Conservation (phyloP, 176 grass and related monocot genomes). For the Chloris gayana region DNA sequence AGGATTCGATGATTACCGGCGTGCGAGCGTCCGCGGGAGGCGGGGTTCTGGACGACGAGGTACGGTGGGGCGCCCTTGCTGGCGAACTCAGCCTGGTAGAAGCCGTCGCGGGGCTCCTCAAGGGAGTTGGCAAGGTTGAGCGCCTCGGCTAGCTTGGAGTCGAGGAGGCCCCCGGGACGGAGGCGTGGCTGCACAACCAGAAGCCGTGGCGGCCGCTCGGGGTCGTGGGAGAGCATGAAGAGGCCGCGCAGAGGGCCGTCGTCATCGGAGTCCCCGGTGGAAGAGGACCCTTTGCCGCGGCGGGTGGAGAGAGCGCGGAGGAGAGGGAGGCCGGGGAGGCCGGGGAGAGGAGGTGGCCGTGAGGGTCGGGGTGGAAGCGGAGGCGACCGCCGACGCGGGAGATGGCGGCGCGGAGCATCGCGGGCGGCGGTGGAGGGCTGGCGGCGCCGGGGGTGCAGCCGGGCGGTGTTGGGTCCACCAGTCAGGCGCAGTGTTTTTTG, state of each 20-base stretch:
- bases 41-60: constrained; percentile 86
- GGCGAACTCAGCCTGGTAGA: constrained; percentile 50
- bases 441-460: constrained; percentile 1
- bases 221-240: constrained; percentile 64
- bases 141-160: constrained; percentile 84
- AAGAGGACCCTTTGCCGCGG: constrained; percentile 46
- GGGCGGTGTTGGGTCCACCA: neutral
- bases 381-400: constrained; percentile 38
- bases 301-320: constrained; percentile 48
- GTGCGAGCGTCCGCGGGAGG: constrained; percentile 58
- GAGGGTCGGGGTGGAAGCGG: constrained; percentile 4
- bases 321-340: neutral
- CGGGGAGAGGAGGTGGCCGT: constrained; percentile 4
- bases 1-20: constrained; percentile 46
- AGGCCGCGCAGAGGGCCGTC: constrained; percentile 43
- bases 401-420: constrained; percentile 52
- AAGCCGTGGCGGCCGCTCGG: constrained; percentile 60
- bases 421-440: neutral
- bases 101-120: constrained; percentile 85
- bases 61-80: constrained; percentile 60
- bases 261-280: constrained; percentile 45
- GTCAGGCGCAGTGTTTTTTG: neutral
- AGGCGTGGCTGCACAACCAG: constrained; percentile 88
- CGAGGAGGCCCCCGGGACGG: constrained; percentile 72
- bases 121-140: constrained; percentile 94